Evolutionary conservation across 106 monocot species (phyloP).

Genomic region (Gastrodia elata): DNA sequence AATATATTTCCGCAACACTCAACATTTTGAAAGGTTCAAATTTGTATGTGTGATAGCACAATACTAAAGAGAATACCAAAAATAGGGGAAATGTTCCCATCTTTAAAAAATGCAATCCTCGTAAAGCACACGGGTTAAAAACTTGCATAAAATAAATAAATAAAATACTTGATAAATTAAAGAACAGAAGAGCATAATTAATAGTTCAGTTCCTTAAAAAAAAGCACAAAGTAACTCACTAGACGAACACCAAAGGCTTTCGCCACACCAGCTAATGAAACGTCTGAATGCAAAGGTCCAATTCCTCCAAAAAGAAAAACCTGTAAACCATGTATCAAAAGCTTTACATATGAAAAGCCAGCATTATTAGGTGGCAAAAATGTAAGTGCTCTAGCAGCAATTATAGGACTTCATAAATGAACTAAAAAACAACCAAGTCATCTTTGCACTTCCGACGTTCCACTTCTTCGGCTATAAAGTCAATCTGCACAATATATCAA

Average conservation of each 20-base stretch:
- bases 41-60: too few relatives aligned
- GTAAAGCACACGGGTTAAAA: neutral
- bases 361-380: slow-evolving; percentile 2
- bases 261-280: slow-evolving; percentile 86
- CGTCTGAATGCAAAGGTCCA: slow-evolving; percentile 96
- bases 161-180: neutral
- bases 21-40: too few relatives aligned
- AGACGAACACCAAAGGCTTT: slow-evolving; percentile 96
- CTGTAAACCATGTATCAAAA: slow-evolving; percentile 21
- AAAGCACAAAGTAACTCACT: slow-evolving; percentile 27
- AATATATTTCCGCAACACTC: too few relatives aligned
- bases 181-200: neutral
- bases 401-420: neutral
- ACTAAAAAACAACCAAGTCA: slow-evolving; percentile 57
- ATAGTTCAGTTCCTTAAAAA: neutral
- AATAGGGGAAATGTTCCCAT: too few relatives aligned
- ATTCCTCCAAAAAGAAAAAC: slow-evolving; percentile 87
- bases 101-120: neutral
- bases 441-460: slow-evolving; percentile 45
- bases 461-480: slow-evolving; percentile 86
- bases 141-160: neutral
- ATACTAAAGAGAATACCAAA: too few relatives aligned
- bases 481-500: slow-evolving; percentile 57
- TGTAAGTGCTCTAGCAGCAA: neutral
- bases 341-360: neutral